Evolutionary conservation across 495 filamentous ascomycete genomes (phyloP), one percentile per base, ranked within the genome.

Genomic region (Cercophora scortea): DNA sequence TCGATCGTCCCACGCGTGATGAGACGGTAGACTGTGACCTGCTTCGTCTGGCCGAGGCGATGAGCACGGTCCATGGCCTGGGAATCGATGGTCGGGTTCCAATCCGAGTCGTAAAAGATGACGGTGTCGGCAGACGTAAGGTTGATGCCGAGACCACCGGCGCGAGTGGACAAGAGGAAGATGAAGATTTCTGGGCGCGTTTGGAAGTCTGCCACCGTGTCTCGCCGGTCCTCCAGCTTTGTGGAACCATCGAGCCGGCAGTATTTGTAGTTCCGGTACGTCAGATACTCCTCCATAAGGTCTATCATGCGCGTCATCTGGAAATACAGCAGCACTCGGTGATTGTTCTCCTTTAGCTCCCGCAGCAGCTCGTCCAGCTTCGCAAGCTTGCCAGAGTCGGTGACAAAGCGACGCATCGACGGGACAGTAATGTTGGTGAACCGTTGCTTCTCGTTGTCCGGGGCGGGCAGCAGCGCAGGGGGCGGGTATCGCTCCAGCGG

Each of bases 231-330:
- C 61, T 97, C 93, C 50, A 98, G 79, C 67, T 96, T 98, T n/a
- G 93, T 97, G 33, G 90, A 95, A 63, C 93, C 93, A 59, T 98
- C 93, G 33, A 98, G 81, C 16, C 93, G 87, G 53, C 92, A 90
- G 73, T 97, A 98, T 66, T 95, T 95, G 82, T 94, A 96, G 70
- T 96, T 96, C 58, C 93, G 86, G 72, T 96, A 97, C 4, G 93
- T 97, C 40, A 99, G 78, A 62, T 97, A 99, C 69, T 99, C 93
- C 62, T 99, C 93, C 86, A 96, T 96, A 36, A 99, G 73, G 63
- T 99, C 93, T 63, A 99, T 97, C 93, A 99, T 99, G 59, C 88
- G 85, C n/a, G 93, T 99, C 93, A 99, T 99, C 72, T 99, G 93
- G 85, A 99, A 99, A 76, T 99, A 99, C n/a, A 99, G 76, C 8